These are phyloP conservation scores for Malus sieversii DNA, from an alignment of 306 rosid species.

Conservation along the genomic window DNA sequence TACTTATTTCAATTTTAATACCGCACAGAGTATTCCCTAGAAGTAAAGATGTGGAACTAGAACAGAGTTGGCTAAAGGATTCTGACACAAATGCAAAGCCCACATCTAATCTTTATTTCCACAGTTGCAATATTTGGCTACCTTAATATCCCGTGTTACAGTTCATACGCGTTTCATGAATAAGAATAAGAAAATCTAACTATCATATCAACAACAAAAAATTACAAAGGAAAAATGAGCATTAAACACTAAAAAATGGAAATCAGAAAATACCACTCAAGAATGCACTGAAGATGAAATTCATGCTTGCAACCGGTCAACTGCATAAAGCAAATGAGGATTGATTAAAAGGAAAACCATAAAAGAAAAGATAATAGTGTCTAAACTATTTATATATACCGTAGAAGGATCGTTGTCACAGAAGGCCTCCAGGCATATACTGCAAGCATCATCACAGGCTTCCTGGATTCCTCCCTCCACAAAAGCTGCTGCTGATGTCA, in stretches of 20 bases:
- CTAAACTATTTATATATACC: conserved; percentile 25
- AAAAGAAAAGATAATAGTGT: neutral
- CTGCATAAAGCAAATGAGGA: conserved; percentile 30
- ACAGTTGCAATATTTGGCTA: neutral
- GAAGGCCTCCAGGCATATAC: conserved; percentile 87
- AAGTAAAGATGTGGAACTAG: neutral
- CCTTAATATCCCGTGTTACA: neutral
- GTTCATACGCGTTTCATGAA: neutral
- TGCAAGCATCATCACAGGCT: conserved; percentile 92
- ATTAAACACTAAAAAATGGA: conserved; percentile 4
- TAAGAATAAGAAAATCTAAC: neutral
- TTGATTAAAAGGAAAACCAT: conserved; percentile 9
- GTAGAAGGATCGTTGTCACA: conserved; percentile 87
- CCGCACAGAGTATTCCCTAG: neutral
- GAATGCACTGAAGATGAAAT: conserved; percentile 95
- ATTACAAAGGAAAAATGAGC: neutral
- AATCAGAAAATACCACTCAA: conserved; percentile 64
- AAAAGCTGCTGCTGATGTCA: conserved; percentile 91
- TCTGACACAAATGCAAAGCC: neutral
- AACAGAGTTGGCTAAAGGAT: neutral
- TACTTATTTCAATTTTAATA: neutral
- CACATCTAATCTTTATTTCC: neutral
- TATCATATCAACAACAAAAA: neutral
- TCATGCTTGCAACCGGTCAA: conserved; percentile 87
- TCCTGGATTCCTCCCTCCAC: conserved; percentile 98